A percentile compares a stretch with the other conserved stretches of the same genome.
Evolutionary conservation across 2,329 filamentous ascomycete genomes (phyloP).

Genomic region (Apiospora pterosperma): DNA sequence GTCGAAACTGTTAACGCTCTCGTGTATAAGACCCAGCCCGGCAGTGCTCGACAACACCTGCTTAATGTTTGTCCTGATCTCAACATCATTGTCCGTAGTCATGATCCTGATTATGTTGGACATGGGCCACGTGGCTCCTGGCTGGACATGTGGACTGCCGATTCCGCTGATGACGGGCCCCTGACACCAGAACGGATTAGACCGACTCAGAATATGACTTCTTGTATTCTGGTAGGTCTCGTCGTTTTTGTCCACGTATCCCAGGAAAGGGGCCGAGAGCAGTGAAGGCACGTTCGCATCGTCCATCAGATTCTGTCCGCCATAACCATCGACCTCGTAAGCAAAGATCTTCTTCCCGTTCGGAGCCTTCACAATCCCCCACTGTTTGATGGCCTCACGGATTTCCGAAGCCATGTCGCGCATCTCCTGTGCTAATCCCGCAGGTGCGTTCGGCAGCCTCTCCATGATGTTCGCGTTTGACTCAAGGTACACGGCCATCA

Average conservation of each 20-base stretch:
- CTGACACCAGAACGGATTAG: slow-evolving; percentile 70
- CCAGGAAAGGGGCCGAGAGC: slow-evolving; percentile 52
- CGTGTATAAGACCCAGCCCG: slow-evolving; percentile 37
- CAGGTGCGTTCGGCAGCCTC: slow-evolving; percentile 27
- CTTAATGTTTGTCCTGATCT: slow-evolving; percentile 31
- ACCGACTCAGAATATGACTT: slow-evolving; percentile 66
- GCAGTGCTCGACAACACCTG: slow-evolving; percentile 27
- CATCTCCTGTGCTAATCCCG: slow-evolving; percentile 43
- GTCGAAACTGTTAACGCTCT: slow-evolving; percentile 37
- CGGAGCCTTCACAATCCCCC: slow-evolving; percentile 50
- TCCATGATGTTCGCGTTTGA: slow-evolving; percentile 34
- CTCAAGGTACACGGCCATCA: slow-evolving; percentile 55
- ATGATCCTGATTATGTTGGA: slow-evolving; percentile 74
- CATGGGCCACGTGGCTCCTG: slow-evolving; percentile 85
- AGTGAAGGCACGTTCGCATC: slow-evolving; percentile 60
- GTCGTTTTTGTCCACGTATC: slow-evolving; percentile 44
- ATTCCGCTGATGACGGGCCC: slow-evolving; percentile 49
- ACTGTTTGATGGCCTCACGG: slow-evolving; percentile 59
- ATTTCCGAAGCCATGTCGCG: slow-evolving; percentile 54
- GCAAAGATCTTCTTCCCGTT: slow-evolving; percentile 62
- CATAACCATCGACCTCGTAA: slow-evolving; percentile 66
- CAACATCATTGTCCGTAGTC: slow-evolving; percentile 45
- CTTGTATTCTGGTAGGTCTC: slow-evolving; percentile 71
- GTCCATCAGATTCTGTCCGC: slow-evolving; percentile 55
- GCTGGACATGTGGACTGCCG: slow-evolving; percentile 50